phyloP scores from a whole-genome alignment of 2,329 filamentous ascomycete species.

The Fusarium dlaminii region DNA sequence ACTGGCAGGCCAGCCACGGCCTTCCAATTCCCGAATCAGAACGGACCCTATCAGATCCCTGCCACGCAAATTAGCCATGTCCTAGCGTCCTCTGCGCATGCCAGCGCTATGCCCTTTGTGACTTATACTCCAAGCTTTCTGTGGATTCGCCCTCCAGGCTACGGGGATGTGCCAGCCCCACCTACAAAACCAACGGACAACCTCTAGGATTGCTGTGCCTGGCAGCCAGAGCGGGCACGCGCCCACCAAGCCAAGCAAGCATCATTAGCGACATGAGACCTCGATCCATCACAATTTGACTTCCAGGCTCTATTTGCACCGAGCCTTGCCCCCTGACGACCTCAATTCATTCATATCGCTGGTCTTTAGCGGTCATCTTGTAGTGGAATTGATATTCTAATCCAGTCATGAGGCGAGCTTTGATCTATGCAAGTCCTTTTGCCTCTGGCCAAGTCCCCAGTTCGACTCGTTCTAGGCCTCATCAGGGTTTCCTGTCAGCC shows the following conservation, averaged over 20 bases:
- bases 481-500: slow-evolving; percentile 16
- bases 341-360: not conserved
- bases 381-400: not conserved
- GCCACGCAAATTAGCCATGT: slow-evolving; percentile 32
- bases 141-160: slow-evolving; percentile 1
- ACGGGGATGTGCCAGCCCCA: slow-evolving; percentile 10
- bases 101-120: slow-evolving; percentile 28
- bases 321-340: not conserved
- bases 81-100: slow-evolving; percentile 6
- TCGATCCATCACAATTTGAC: slow-evolving; percentile 36
- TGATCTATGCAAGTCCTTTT: slow-evolving; percentile 9
- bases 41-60: slow-evolving; percentile 27
- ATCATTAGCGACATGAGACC: slow-evolving; percentile 22
- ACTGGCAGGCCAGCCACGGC: slow-evolving; percentile 28
- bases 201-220: slow-evolving; percentile 33
- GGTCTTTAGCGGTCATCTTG: not conserved
- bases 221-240: slow-evolving; percentile 34
- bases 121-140: slow-evolving; percentile 16
- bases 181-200: slow-evolving; percentile 19
- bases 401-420: slow-evolving; percentile 2
- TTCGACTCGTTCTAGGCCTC: not conserved
- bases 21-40: slow-evolving; percentile 28
- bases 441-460: not conserved
- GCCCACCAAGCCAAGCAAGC: slow-evolving; percentile 23
- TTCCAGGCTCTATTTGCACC: not conserved